These are phyloP conservation scores for Angomonas ambiguus DNA, from an alignment of 208 protist species.

Conservation along the genomic window DNA sequence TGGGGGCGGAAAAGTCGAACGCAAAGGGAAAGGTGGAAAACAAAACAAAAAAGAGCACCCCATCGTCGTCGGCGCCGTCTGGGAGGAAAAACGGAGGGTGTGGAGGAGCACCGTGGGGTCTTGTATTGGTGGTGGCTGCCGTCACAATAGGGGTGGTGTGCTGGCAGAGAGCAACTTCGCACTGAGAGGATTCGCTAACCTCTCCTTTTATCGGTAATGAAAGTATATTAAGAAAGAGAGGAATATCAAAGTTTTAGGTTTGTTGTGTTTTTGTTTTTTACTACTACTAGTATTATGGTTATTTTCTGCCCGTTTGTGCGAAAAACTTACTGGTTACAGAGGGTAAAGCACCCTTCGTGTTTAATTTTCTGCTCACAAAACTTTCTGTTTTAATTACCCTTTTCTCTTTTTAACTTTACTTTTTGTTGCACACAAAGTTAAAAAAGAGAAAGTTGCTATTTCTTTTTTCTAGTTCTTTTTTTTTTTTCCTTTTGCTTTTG, in stretches of 20 bases:
- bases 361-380: constrained; percentile 1
- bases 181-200: no score
- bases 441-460: neutral
- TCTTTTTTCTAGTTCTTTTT: neutral
- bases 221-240: no score
- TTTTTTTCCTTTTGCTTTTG: neutral
- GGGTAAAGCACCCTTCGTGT: neutral
- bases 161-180: no score
- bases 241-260: no score
- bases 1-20: neutral
- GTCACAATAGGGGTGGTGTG: no score
- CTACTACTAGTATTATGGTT: no score
- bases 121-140: neutral
- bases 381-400: neutral
- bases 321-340: no score
- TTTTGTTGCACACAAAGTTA: neutral
- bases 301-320: no score
- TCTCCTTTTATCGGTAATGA: no score
- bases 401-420: neutral
- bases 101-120: neutral
- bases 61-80: neutral
- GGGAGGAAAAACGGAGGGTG: neutral
- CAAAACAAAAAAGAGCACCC: neutral
- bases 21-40: neutral
- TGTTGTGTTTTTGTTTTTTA: no score